Evolutionary conservation across 2,329 filamentous ascomycete genomes (phyloP).

Genomic region (Teratosphaeria zuluensis): DNA sequence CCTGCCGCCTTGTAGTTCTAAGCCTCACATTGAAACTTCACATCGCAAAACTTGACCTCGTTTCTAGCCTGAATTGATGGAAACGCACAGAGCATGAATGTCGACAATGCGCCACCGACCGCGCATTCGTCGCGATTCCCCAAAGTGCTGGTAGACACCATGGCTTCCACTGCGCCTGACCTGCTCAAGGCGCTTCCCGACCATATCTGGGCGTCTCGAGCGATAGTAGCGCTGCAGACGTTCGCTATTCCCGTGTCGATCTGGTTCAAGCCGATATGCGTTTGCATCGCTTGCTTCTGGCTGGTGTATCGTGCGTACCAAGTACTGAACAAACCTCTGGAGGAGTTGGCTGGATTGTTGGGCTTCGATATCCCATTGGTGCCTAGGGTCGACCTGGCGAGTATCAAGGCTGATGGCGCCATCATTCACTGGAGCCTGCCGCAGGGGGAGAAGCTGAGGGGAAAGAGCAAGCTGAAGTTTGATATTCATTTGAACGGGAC

Average conservation of each 20-base stretch:
- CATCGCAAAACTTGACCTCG: no score
- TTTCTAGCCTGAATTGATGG: neutral
- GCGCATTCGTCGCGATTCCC: neutral
- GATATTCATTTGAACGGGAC: conserved; percentile 82
- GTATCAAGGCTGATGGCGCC: conserved; percentile 77
- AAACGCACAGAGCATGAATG: neutral
- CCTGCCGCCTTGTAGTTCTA: no score
- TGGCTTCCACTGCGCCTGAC: neutral
- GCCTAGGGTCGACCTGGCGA: conserved; percentile 81
- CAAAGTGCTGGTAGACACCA: neutral
- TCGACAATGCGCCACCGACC: neutral
- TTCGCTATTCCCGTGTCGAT: neutral
- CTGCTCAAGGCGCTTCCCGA: neutral
- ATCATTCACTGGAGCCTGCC: conserved; percentile 76
- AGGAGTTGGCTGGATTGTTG: conserved; percentile 80
- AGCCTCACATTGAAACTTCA: no score
- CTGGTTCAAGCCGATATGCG: conserved; percentile 13
- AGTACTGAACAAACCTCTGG: conserved; percentile 82
- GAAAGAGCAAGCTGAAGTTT: conserved; percentile 70
- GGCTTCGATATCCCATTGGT: conserved; percentile 83
- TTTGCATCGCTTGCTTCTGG: conserved; percentile 12
- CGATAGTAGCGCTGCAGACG: neutral
- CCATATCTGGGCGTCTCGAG: neutral
- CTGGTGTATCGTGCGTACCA: conserved; percentile 77
- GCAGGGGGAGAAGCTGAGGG: conserved; percentile 37